phyloP scores from a whole-genome alignment of 192 early-diverging fungal genomes.

The Coemansia sp. region DNA sequence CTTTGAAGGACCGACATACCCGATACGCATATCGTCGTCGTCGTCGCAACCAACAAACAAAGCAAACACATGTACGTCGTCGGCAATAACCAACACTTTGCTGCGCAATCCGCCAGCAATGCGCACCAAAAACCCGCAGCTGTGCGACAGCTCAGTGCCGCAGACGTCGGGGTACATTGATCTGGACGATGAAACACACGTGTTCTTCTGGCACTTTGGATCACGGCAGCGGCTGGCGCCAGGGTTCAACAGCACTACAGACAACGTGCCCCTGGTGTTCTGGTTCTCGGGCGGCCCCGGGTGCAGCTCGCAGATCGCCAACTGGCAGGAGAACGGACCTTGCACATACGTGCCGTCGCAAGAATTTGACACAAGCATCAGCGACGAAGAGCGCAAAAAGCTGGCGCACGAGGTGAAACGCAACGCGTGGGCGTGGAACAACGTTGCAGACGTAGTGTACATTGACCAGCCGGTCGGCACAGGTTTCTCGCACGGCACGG shows the following conservation, averaged over 20 bases:
- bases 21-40: too few species aligned
- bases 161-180: slow-evolving; percentile 82
- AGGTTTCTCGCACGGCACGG: slow-evolving; percentile 66
- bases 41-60: background rate
- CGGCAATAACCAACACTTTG: background rate
- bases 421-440: slow-evolving; percentile 68
- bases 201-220: slow-evolving; percentile 75
- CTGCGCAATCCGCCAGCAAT: slow-evolving; percentile 48
- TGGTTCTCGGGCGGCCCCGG: slow-evolving; percentile 80
- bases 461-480: slow-evolving; percentile 62
- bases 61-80: slow-evolving; percentile 15
- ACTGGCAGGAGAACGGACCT: slow-evolving; percentile 76
- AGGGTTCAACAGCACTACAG: slow-evolving; percentile 29
- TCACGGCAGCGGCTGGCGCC: slow-evolving; percentile 42
- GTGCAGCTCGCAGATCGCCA: slow-evolving; percentile 69
- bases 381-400: slow-evolving; percentile 38
- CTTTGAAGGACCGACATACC: too few species aligned
- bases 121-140: slow-evolving; percentile 62
- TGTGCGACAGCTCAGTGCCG: slow-evolving; percentile 87
- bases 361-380: slow-evolving; percentile 12
- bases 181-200: slow-evolving; percentile 53
- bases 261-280: slow-evolving; percentile 63
- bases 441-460: slow-evolving; percentile 59
- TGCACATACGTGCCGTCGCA: slow-evolving; percentile 48
- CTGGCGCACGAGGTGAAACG: slow-evolving; percentile 38